Conservation (phyloP, 805 yeast genomes). For the Candida piceae region DNA sequence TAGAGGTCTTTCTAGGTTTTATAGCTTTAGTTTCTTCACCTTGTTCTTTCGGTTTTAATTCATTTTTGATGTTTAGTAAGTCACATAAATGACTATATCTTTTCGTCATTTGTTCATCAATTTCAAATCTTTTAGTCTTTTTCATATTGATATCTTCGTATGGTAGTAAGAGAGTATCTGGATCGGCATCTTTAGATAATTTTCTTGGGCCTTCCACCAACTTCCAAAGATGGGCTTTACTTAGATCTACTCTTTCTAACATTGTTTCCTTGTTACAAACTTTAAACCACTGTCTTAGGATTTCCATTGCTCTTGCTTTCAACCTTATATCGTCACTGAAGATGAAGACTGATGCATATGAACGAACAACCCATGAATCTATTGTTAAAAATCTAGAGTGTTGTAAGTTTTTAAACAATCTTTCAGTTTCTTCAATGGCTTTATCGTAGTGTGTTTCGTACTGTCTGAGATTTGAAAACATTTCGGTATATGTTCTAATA, state of each 20-base stretch:
- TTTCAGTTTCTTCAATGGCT: constrained; percentile 19
- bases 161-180: constrained; percentile 9
- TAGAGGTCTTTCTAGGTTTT: background rate
- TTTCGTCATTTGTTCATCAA: constrained; percentile 16
- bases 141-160: constrained; percentile 15
- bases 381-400: constrained; percentile 10
- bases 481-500: constrained; percentile 30
- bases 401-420: constrained; percentile 18
- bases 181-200: constrained; percentile 4
- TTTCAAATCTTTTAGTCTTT: constrained; percentile 18
- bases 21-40: background rate
- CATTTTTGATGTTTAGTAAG: constrained; percentile 10
- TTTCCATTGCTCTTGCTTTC: constrained; percentile 21
- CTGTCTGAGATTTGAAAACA: constrained; percentile 18
- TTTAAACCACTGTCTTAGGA: constrained; percentile 25
- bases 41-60: background rate
- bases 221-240: constrained; percentile 1
- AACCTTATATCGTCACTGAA: constrained; percentile 23
- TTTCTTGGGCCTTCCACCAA: constrained; percentile 6
- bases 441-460: constrained; percentile 8
- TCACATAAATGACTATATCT: constrained; percentile 17
- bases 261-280: constrained; percentile 22
- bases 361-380: constrained; percentile 17
- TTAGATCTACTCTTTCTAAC: constrained; percentile 5
- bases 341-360: constrained; percentile 23